Base-by-base conservation (phyloP, 1,284 basidiomycete species). In the Ganoderma lingzhi region DNA sequence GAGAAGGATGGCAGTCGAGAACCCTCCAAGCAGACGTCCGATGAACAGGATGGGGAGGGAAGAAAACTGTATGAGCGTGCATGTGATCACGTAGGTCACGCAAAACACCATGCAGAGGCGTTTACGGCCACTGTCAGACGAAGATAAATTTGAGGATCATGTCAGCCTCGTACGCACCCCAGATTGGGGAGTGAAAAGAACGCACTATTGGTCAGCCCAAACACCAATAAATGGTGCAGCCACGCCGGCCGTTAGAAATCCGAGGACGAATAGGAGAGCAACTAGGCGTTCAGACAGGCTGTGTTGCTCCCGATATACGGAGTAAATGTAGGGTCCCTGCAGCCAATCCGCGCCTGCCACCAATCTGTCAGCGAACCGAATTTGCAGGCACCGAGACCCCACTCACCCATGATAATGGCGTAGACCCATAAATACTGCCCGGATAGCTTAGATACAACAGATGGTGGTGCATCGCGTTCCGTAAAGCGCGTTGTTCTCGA, bases 301-400 rank as follows among this genome's bases (percentile, higher is more conserved):
- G 71, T 93, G 92, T 74, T 93, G 90, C 62, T 92, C 90, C 62
- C 84, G 83, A 77, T 93, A 93, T 0, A 93, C 80, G 28, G 90
- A 91, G 75, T 93, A 93, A 0, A 92, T 83, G 73, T 93, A 93
- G 32, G 91, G 91, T 0, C 91, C 91, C 77, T 93, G 91, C n/a
- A 93, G 82, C 92, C 91, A 93, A 77, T 93, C 91, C 68, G 91
- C 89, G 67, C 87, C 91, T 92, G 71, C 56, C 56, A 70, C 15
- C 65, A 28, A 60, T 65, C 30, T 67, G 62, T 70, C 23, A 71
- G 53, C 10, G 45, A 30, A 41, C 30, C 51, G 6, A 10, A 15
- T 8, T 45, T 15, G 9, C 62, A 10, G 17, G n/a, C 1, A 19
- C 4, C 35, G 3, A 35, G 8, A 15, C 28, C 23, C n/a, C 14